phyloP scores from a whole-genome alignment of 306 rosid genomes.

The Herpetospermum pedunculosum region DNA sequence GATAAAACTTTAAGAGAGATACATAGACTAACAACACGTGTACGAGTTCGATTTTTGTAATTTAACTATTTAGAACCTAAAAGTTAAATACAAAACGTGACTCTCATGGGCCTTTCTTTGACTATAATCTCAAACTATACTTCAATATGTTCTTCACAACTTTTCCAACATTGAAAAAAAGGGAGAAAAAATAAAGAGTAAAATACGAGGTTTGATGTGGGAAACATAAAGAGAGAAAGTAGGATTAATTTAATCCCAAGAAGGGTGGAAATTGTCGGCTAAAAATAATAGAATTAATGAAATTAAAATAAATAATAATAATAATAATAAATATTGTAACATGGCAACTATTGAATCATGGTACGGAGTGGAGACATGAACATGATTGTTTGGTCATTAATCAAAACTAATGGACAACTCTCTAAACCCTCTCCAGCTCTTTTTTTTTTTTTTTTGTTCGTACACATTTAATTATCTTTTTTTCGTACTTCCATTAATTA shows the following conservation, averaged over 20 bases:
- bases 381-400: constrained; percentile 6
- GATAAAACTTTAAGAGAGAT: background rate
- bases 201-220: background rate
- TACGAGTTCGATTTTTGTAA: background rate
- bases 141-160: background rate
- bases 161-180: background rate
- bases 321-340: background rate
- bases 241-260: background rate
- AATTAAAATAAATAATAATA: background rate
- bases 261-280: constrained; percentile 1
- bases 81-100: background rate
- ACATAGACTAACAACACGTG: background rate
- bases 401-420: constrained; percentile 1
- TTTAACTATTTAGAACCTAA: background rate
- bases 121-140: background rate
- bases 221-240: background rate
- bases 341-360: constrained; percentile 7
- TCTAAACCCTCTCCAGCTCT: background rate
- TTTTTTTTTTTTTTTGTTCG: background rate
- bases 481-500: background rate
- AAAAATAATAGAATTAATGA: background rate
- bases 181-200: background rate
- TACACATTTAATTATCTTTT: background rate
- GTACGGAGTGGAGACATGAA: background rate
- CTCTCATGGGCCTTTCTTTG: background rate